Conservation (phyloP, 1,284 basidiomycete genomes). For the Chondrostereum purpureum region DNA sequence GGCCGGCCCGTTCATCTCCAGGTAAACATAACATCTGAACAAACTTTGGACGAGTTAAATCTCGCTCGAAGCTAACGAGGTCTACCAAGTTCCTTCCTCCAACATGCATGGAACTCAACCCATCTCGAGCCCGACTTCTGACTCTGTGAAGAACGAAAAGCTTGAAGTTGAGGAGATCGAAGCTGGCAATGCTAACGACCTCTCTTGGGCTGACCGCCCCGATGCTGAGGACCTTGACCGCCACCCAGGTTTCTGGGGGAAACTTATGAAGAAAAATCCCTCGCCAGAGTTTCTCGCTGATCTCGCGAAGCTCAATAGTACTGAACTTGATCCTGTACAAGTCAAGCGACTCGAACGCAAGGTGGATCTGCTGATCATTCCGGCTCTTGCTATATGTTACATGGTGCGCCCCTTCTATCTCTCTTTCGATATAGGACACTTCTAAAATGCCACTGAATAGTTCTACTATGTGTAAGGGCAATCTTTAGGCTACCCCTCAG, state of each 20-base stretch:
- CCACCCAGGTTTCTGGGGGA: conserved; percentile 14
- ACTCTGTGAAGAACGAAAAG: conserved; percentile 9
- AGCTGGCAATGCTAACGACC: conserved; percentile 2
- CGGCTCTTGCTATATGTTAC: conserved; percentile 32
- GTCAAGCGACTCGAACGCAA: conserved; percentile 30
- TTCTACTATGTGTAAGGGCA: conserved; percentile 33
- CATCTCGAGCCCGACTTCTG: not conserved
- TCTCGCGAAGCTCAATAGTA: conserved; percentile 24
- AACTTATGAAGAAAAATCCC: conserved; percentile 27
- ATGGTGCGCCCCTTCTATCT: conserved; percentile 17
- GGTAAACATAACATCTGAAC: no score
- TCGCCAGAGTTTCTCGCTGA: conserved; percentile 26
- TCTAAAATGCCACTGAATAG: conserved; percentile 9
- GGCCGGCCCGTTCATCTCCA: no score
- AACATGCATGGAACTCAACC: not conserved
- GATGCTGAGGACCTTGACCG: conserved; percentile 10
- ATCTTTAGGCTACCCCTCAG: conserved; percentile 6
- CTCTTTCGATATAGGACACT: not conserved
- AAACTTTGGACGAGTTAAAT: no score
- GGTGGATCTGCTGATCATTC: conserved; percentile 29
- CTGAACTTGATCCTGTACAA: conserved; percentile 22
- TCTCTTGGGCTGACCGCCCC: conserved; percentile 4
- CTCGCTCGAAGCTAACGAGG: no score
- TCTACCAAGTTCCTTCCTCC: no score
- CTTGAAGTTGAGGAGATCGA: conserved; percentile 12